Percentiles rank a stretch among this genome's conserved stretches.
phyloP scores from a whole-genome alignment of 805 yeast genomes.

The Candida chilensis region DNA sequence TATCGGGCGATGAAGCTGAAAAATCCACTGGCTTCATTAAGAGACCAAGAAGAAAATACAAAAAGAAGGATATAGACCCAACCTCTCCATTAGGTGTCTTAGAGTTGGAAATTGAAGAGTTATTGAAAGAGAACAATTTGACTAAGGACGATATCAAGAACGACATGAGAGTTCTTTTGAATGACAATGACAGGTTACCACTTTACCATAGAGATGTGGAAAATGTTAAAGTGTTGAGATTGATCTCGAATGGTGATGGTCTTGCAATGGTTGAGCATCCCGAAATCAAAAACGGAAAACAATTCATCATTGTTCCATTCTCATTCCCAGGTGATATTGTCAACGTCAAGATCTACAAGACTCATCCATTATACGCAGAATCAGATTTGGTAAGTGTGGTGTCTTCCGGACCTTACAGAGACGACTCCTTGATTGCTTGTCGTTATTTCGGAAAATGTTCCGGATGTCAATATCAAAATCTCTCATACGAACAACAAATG shows the following conservation, averaged over 20 bases:
- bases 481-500: slow-evolving; percentile 67
- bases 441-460: slow-evolving; percentile 87
- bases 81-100: slow-evolving; percentile 80
- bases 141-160: slow-evolving; percentile 42
- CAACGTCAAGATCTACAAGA: slow-evolving; percentile 61
- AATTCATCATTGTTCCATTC: slow-evolving; percentile 77
- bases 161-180: slow-evolving; percentile 58
- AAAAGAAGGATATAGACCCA: slow-evolving; percentile 56
- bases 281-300: slow-evolving; percentile 27
- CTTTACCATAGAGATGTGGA: slow-evolving; percentile 50
- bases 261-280: slow-evolving; percentile 64
- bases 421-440: slow-evolving; percentile 60
- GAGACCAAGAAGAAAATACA: slow-evolving; percentile 43
- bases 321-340: slow-evolving; percentile 82
- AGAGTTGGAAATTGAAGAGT: slow-evolving; percentile 58
- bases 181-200: slow-evolving; percentile 38
- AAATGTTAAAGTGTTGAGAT: slow-evolving; percentile 45
- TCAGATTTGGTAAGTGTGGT: slow-evolving; percentile 57
- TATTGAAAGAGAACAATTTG: slow-evolving; percentile 34
- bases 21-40: too few species aligned
- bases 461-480: slow-evolving; percentile 88
- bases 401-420: slow-evolving; percentile 20
- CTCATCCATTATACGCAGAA: slow-evolving; percentile 68
- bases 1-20: too few species aligned
- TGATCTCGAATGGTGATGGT: slow-evolving; percentile 85